These are phyloP conservation scores for Polyplosphaeria fusca DNA, from an alignment of 495 filamentous ascomycete genomes.

Conservation along the genomic window DNA sequence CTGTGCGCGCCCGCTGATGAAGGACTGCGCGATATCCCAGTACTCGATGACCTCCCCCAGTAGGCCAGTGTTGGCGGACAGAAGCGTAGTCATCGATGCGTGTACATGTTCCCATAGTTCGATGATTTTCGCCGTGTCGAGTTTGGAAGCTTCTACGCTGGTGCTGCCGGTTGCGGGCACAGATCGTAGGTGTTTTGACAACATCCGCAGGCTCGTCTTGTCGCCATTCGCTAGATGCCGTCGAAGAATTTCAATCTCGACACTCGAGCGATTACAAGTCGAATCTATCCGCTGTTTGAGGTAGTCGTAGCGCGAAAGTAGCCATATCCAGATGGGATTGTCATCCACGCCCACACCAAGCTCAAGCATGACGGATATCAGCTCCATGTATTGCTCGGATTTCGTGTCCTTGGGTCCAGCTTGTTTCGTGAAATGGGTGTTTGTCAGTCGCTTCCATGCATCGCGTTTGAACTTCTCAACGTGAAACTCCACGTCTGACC, in stretches of 20 bases:
- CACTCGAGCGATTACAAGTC: slow-evolving; percentile 75
- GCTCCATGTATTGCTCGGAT: slow-evolving; percentile 80
- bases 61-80: slow-evolving; percentile 71
- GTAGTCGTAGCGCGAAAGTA: slow-evolving; percentile 81
- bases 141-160: slow-evolving; percentile 47
- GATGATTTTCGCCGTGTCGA: slow-evolving; percentile 73
- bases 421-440: slow-evolving; percentile 48
- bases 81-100: slow-evolving; percentile 61
- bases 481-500: slow-evolving; percentile 82
- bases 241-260: slow-evolving; percentile 87
- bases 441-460: slow-evolving; percentile 69
- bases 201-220: slow-evolving; percentile 62
- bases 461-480: slow-evolving; percentile 83
- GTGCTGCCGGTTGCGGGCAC: slow-evolving; percentile 46
- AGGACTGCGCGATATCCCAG: slow-evolving; percentile 87
- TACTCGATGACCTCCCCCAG: slow-evolving; percentile 88
- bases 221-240: slow-evolving; percentile 71
- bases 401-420: slow-evolving; percentile 43
- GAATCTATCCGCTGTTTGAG: slow-evolving; percentile 76
- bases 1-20: slow-evolving; percentile 83
- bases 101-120: slow-evolving; percentile 88
- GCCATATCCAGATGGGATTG: slow-evolving; percentile 94
- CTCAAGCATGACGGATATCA: slow-evolving; percentile 83
- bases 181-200: slow-evolving; percentile 69
- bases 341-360: slow-evolving; percentile 91